Conservation (phyloP, 2,329 filamentous ascomycete species). For the Dendrostoma leiphaemia region DNA sequence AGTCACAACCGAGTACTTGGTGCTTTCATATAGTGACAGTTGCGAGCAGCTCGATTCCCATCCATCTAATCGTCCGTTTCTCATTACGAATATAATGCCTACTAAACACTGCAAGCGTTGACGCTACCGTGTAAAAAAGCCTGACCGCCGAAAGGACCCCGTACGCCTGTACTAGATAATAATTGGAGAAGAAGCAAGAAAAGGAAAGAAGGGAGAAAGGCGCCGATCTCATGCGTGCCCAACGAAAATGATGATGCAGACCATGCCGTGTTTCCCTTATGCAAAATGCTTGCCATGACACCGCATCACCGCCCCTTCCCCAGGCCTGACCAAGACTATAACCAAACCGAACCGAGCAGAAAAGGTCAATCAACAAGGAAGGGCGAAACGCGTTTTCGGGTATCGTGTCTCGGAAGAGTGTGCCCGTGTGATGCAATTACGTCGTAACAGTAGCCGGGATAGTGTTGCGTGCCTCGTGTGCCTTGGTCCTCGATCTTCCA, state of each 20-base stretch:
- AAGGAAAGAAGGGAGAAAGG: background rate
- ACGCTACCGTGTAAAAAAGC: conserved; percentile 13
- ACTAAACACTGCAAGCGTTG: conserved; percentile 11
- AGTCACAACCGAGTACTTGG: background rate
- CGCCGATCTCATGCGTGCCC: background rate
- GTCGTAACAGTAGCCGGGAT: conserved; percentile 15
- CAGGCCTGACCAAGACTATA: conserved; percentile 1
- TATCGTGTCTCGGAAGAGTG: conserved; percentile 4
- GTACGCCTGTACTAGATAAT: conserved; percentile 13
- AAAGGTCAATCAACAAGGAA: background rate
- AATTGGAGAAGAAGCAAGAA: background rate
- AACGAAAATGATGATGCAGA: conserved; percentile 1
- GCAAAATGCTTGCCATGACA: conserved; percentile 6
- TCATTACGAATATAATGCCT: conserved; percentile 2
- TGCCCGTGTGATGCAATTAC: background rate
- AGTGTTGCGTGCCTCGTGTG: too few species aligned
- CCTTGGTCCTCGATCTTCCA: conserved; percentile 5
- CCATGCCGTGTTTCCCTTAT: conserved; percentile 5
- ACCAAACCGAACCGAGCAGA: background rate
- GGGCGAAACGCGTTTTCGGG: conserved; percentile 5
- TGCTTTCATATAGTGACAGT: background rate
- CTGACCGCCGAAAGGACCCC: background rate
- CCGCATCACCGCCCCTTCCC: conserved; percentile 1
- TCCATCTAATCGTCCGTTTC: background rate
- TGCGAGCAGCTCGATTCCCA: background rate